A percentile compares a stretch with the other conserved stretches of the same genome.
phyloP scores from a whole-genome alignment of 1,284 basidiomycete species.

The Moniliophthora roreri region DNA sequence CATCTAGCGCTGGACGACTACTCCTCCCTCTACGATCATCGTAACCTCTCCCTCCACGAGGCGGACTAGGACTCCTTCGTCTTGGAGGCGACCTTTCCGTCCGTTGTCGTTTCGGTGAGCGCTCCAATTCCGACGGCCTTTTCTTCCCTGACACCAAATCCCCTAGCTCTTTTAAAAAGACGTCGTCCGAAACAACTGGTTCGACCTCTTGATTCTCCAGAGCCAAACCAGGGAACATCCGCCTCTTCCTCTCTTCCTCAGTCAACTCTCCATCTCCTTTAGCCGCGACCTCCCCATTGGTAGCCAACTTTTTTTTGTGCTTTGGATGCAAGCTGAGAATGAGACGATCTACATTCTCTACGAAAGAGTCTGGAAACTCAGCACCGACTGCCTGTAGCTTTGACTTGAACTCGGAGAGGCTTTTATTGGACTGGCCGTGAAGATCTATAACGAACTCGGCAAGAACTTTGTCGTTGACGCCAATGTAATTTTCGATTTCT shows the following conservation, averaged over 20 bases:
- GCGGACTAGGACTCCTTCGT: conserved; percentile 55
- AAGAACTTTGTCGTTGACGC: conserved; percentile 85
- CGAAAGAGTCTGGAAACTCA: conserved; percentile 86
- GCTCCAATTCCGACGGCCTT: conserved; percentile 45
- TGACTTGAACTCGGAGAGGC: conserved; percentile 76
- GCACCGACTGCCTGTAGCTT: conserved; percentile 84
- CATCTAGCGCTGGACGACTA: conserved; percentile 59
- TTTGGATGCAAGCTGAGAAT: conserved; percentile 96
- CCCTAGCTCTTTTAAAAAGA: conserved; percentile 79
- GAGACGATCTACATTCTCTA: conserved; percentile 92
- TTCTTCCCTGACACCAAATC: conserved; percentile 83
- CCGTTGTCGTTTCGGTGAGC: conserved; percentile 58
- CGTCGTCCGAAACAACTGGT: conserved; percentile 56
- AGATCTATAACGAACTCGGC: conserved; percentile 95
- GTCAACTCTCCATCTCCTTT: conserved; percentile 37
- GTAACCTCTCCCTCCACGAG: conserved; percentile 48
- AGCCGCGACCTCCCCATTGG: conserved; percentile 38
- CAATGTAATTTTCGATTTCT: conserved; percentile 87
- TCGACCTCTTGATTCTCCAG: conserved; percentile 75
- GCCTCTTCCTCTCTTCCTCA: conserved; percentile 75
- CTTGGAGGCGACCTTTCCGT: conserved; percentile 40
- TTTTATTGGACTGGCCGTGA: conserved; percentile 80
- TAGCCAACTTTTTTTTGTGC: conserved; percentile 74
- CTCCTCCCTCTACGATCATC: conserved; percentile 41
- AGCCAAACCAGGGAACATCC: conserved; percentile 92